Conservation (phyloP, 2,329 filamentous ascomycete genomes). For the Sarocladium oryzae region DNA sequence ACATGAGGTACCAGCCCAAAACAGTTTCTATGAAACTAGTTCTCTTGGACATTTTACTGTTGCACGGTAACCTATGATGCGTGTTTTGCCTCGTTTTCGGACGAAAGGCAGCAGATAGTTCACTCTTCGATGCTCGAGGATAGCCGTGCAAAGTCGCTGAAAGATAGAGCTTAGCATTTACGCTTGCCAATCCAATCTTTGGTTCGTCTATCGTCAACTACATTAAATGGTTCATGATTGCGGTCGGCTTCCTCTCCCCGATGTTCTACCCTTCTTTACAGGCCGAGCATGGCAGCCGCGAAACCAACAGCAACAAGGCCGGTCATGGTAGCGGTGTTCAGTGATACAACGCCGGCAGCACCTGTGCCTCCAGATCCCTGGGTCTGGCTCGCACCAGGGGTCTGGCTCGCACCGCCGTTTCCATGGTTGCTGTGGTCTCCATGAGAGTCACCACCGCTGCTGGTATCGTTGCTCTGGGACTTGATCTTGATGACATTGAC, state of each 20-base stretch:
- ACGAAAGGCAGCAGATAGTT: too few relatives aligned
- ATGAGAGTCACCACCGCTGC: conserved; percentile 11
- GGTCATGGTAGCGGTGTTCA: conserved; percentile 23
- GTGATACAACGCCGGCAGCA: conserved; percentile 18
- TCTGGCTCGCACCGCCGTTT: conserved; percentile 4
- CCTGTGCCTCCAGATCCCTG: conserved; percentile 10
- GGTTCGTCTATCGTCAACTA: neutral
- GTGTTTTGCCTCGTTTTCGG: too few relatives aligned
- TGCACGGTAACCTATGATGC: too few relatives aligned
- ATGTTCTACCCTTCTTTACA: conserved; percentile 18
- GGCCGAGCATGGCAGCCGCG: conserved; percentile 29
- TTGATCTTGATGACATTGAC: conserved; percentile 33
- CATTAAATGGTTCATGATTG: neutral
- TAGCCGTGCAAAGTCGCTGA: too few relatives aligned
- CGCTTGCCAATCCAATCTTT: neutral
- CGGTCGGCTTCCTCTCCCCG: conserved; percentile 10
- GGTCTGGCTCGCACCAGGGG: conserved; percentile 9
- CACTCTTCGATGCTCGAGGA: too few relatives aligned
- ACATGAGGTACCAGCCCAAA: too few relatives aligned
- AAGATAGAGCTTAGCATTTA: too few relatives aligned
- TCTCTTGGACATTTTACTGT: too few relatives aligned
- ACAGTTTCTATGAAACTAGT: too few relatives aligned
- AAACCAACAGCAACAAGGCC: conserved; percentile 32
- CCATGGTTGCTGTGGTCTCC: conserved; percentile 11
- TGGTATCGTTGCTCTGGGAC: conserved; percentile 20